These are phyloP conservation scores for Nadsonia commutata DNA, from an alignment of 1,139 yeast genomes.

Conservation along the genomic window DNA sequence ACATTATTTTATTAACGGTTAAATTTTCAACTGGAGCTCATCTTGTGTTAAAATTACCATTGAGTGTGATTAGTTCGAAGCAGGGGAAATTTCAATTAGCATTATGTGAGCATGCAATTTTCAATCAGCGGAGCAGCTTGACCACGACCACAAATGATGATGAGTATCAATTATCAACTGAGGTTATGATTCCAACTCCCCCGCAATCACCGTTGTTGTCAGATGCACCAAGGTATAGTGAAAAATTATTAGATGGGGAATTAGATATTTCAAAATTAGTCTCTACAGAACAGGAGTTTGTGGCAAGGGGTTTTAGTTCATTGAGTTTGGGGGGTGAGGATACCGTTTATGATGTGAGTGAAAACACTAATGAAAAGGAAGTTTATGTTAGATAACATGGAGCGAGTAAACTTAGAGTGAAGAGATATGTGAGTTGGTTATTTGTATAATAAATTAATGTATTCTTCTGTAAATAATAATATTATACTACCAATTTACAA, in stretches of 20 bases:
- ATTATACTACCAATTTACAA: no score
- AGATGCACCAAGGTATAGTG: not conserved
- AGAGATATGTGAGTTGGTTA: no score
- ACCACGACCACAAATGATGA: no score
- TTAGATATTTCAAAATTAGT: not conserved
- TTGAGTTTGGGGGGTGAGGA: no score
- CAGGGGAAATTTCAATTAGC: not conserved
- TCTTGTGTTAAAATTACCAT: not conserved
- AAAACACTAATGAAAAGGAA: no score
- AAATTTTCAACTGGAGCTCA: not conserved
- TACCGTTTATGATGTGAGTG: no score
- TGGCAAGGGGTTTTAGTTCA: not conserved
- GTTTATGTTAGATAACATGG: no score
- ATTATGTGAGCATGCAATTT: not conserved
- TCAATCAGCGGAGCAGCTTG: no score
- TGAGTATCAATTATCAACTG: no score
- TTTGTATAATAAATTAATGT: no score
- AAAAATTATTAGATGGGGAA: not conserved
- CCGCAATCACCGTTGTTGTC: not conserved
- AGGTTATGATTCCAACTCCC: not conserved
- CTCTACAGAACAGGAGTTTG: not conserved
- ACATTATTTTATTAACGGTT: not conserved
- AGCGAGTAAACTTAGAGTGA: no score
- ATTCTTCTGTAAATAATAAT: no score
- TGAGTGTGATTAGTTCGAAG: not conserved